Evolutionary conservation across 2,329 filamentous ascomycete species (phyloP).

Genomic region (Dothistroma septosporum): DNA sequence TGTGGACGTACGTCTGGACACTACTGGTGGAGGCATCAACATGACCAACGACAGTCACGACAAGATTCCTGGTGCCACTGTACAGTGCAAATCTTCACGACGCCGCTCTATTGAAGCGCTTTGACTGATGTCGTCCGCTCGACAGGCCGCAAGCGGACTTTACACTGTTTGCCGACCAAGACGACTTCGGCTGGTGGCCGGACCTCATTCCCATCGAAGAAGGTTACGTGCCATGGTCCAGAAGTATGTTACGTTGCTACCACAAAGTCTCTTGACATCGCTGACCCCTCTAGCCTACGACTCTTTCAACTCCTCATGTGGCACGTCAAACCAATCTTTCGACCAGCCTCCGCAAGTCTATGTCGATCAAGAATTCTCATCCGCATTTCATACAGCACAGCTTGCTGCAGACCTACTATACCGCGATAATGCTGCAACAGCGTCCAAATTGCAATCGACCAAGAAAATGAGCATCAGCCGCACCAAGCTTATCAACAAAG

Average conservation of each 20-base stretch:
- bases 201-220: background rate
- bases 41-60: no score
- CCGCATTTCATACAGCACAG: background rate
- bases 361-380: background rate
- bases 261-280: background rate
- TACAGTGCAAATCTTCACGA: background rate
- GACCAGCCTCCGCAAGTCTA: background rate
- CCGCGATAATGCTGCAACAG: background rate
- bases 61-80: no score
- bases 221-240: background rate
- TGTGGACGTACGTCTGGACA: no score
- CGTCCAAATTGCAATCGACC: background rate
- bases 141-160: background rate
- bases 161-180: background rate
- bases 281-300: background rate
- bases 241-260: background rate
- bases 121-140: background rate
- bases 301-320: background rate
- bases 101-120: background rate
- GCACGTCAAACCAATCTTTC: background rate
- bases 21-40: no score
- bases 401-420: background rate
- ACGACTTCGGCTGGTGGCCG: background rate
- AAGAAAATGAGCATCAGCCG: slow-evolving; percentile 1
- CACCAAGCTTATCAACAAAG: background rate